Evolutionary conservation across 257 asterid species (phyloP), one percentile per base, ranked within the genome.

Genomic region (Coffea canephora): DNA sequence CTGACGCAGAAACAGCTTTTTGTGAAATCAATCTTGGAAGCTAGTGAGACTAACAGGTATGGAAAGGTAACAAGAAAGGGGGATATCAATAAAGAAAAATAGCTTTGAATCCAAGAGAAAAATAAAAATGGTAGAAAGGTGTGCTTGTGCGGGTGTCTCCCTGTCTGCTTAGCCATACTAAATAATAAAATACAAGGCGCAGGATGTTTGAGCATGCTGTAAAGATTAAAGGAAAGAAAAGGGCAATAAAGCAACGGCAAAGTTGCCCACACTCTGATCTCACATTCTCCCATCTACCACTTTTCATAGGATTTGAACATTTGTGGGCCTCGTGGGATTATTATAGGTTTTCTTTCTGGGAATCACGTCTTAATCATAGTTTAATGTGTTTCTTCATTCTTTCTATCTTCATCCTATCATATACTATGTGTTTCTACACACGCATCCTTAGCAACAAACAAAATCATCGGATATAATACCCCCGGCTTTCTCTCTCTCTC

Each of bases 261-360:
- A 86, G 84, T 87, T 87, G 89, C 95, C 97, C 97, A 91, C 91
- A 86, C 95, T 86, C 94, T 87, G 86, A 78, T 76, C 83, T 87
- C 95, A 88, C 91, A 82, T 81, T 84, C 87, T 78, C 89, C 89
- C 85, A 89, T 87, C 84, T 43, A 77, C 45, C 8, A 75, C 84
- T 91, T 87, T 92, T 85, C 76, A 41, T 82, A 71, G 83, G 78
- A 90, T 83, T 87, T 89, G 84, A 85, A 87, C 85, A 83, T 77
- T 85, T 83, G 91, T 89, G 92, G 95, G 78, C 84, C 86, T 77
- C 43, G 49, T 61, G 43, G 27, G 49, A 77, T 82, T 73, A 69
- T 64, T 77, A 65, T 80, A 13, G 71, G 5, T 61, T 25, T 80
- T 71, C 27, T 78, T 64, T n/a, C n/a, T 4, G 41, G 52, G 81